Conservation (phyloP, 768 basidiomycete genomes). For the Mycena alexandri region DNA sequence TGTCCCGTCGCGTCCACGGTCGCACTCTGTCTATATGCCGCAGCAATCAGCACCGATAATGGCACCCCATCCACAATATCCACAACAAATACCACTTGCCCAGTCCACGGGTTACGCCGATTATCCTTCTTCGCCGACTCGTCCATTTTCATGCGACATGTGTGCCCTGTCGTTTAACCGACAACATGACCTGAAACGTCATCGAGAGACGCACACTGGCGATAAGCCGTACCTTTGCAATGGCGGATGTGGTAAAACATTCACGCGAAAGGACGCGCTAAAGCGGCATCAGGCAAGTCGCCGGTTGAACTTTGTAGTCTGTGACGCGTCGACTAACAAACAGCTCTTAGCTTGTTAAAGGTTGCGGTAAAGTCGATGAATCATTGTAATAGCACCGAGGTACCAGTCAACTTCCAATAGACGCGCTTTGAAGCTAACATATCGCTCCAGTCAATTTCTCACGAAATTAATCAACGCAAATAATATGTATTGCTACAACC, state of each 20-base stretch:
- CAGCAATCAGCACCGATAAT: constrained; percentile 39
- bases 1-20: constrained; percentile 52
- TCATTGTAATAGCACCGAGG: constrained; percentile 47
- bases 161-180: constrained; percentile 88
- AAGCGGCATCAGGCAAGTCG: constrained; percentile 84
- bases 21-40: constrained; percentile 51
- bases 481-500: constrained; percentile 39
- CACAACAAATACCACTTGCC: constrained; percentile 51
- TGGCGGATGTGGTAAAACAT: constrained; percentile 88
- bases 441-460: neutral
- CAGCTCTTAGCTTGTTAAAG: constrained; percentile 74
- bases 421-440: constrained; percentile 3
- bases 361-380: constrained; percentile 80
- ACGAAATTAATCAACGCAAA: constrained; percentile 29
- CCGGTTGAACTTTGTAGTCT: constrained; percentile 2
- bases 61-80: constrained; percentile 46
- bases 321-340: constrained; percentile 31
- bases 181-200: constrained; percentile 87
- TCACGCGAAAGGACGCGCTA: constrained; percentile 87
- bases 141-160: constrained; percentile 77
- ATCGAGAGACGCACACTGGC: constrained; percentile 87
- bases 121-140: constrained; percentile 69
- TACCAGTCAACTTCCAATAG: neutral
- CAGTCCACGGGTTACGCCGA: constrained; percentile 57
- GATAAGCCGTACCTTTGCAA: constrained; percentile 89